Percentiles rank a stretch among this genome's conserved stretches.
phyloP scores from a whole-genome alignment of 148 eudicot genomes.

The Suaeda aralocaspica region DNA sequence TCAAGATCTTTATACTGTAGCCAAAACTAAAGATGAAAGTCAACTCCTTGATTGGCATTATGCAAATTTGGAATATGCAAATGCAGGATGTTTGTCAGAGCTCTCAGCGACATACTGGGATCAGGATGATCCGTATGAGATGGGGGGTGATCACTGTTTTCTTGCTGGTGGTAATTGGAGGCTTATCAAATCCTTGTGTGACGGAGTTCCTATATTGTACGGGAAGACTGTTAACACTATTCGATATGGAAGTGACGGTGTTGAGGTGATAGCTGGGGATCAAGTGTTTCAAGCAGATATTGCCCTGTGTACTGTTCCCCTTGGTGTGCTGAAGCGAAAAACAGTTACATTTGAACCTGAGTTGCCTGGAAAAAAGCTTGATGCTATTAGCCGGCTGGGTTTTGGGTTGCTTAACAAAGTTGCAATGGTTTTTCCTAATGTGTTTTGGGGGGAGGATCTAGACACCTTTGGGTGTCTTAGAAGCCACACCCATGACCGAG shows the following conservation, averaged over 20 bases:
- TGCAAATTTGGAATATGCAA: slow-evolving; percentile 92
- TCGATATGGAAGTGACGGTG: slow-evolving; percentile 60
- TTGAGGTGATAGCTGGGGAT: slow-evolving; percentile 71
- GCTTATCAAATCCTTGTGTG: slow-evolving; percentile 68
- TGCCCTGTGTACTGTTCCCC: slow-evolving; percentile 83
- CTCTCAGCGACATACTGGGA: slow-evolving; percentile 95
- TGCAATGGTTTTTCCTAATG: slow-evolving; percentile 80
- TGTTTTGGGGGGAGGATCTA: slow-evolving; percentile 91
- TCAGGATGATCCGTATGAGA: slow-evolving; percentile 97
- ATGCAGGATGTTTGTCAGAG: slow-evolving; percentile 86
- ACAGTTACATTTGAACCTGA: slow-evolving; percentile 68
- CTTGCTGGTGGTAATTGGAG: slow-evolving; percentile 94
- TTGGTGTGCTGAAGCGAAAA: slow-evolving; percentile 76
- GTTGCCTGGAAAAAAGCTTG: slow-evolving; percentile 68
- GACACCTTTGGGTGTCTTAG: slow-evolving; percentile 87
- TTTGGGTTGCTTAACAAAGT: slow-evolving; percentile 95
- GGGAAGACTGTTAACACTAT: slow-evolving; percentile 61
- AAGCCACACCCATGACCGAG: slow-evolving; percentile 51
- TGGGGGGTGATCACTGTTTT: slow-evolving; percentile 98
- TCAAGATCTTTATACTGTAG: slow-evolving; percentile 58
- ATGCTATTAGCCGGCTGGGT: slow-evolving; percentile 77
- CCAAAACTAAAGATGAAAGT: slow-evolving; percentile 60
- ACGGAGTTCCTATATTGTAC: slow-evolving; percentile 75
- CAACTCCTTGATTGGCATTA: slow-evolving; percentile 91
- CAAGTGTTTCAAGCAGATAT: slow-evolving; percentile 76